Conservation (phyloP, 192 early-diverging fungal species). For the Chytriomyces sp. region DNA sequence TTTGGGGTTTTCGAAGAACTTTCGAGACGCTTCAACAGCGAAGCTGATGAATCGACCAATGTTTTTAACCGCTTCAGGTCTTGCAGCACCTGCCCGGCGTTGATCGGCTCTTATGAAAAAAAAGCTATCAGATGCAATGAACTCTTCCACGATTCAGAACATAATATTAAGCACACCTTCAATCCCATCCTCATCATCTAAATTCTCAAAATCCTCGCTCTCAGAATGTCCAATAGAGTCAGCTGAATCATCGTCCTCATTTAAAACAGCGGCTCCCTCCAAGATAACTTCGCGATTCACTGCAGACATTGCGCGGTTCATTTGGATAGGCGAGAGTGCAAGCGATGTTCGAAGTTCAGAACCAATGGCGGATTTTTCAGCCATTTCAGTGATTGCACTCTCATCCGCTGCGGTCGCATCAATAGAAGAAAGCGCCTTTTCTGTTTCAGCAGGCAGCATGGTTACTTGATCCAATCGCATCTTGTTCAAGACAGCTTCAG, state of each 20-base stretch:
- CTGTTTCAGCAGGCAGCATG: not conserved
- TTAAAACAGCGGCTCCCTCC: not conserved
- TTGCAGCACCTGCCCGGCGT: constrained; percentile 12
- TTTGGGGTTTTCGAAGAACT: not conserved
- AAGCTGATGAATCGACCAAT: constrained; percentile 3
- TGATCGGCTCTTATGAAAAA: not conserved
- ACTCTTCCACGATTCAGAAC: no score
- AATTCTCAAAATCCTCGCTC: constrained; percentile 19
- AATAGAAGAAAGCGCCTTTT: not conserved
- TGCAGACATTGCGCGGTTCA: constrained; percentile 20
- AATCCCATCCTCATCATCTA: constrained; percentile 1
- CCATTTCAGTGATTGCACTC: constrained; percentile 28
- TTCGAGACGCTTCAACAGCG: constrained; percentile 6
- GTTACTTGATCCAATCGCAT: not conserved
- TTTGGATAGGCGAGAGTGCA: not conserved
- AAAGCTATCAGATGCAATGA: not conserved
- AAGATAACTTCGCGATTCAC: constrained; percentile 38
- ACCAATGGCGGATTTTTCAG: constrained; percentile 9
- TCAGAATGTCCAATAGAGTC: constrained; percentile 7
- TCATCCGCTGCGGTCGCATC: not conserved
- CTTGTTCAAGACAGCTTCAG: constrained; percentile 10
- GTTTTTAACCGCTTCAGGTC: constrained; percentile 13
- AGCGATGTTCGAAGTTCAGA: constrained; percentile 7
- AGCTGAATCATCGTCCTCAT: not conserved
- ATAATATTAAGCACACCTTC: not conserved